Evolutionary conservation across 225 moss, liverwort and hornwort genomes (phyloP).

Genomic region (Asterella californica): DNA sequence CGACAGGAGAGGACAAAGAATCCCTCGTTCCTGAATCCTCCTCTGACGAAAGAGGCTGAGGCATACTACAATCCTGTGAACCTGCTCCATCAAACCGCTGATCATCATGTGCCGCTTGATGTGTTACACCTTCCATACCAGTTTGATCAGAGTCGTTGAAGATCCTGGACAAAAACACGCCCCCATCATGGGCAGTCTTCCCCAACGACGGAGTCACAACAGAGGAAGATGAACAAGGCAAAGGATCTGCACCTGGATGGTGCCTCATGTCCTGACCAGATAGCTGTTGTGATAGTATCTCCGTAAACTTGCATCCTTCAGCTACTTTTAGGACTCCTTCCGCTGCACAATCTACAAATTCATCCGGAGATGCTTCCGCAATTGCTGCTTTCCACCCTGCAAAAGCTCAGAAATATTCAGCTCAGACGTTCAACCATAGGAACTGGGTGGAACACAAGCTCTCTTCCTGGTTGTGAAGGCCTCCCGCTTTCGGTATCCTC

Average conservation of each 20-base stretch:
- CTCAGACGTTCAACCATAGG: not conserved
- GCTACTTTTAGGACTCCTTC: slow-evolving; percentile 6
- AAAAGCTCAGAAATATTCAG: not conserved
- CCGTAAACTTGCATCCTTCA: slow-evolving; percentile 27
- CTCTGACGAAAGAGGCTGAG: slow-evolving; percentile 23
- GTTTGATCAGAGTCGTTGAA: slow-evolving; percentile 36
- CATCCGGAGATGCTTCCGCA: slow-evolving; percentile 29
- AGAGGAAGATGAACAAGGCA: slow-evolving; percentile 26
- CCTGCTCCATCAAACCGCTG: slow-evolving; percentile 27
- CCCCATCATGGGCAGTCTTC: slow-evolving; percentile 23
- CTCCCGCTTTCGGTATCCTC: not conserved
- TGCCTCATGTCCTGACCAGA: slow-evolving; percentile 17
- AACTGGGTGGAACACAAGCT: not conserved
- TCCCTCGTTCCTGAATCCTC: slow-evolving; percentile 26
- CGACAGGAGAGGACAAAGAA: slow-evolving; percentile 24
- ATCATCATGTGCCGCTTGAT: slow-evolving; percentile 24
- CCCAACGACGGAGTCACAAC: slow-evolving; percentile 9
- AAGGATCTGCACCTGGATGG: slow-evolving; percentile 26
- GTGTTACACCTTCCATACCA: slow-evolving; percentile 32
- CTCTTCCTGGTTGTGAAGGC: no score
- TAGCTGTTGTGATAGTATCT: slow-evolving; percentile 19
- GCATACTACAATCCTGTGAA: slow-evolving; percentile 10
- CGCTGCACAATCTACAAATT: slow-evolving; percentile 11
- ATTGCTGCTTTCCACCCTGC: slow-evolving; percentile 45
- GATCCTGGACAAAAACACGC: slow-evolving; percentile 29